Percentiles rank a stretch among this genome's conserved stretches.
phyloP scores from a whole-genome alignment of 1,284 basidiomycete species.

The Melampsora americana region DNA sequence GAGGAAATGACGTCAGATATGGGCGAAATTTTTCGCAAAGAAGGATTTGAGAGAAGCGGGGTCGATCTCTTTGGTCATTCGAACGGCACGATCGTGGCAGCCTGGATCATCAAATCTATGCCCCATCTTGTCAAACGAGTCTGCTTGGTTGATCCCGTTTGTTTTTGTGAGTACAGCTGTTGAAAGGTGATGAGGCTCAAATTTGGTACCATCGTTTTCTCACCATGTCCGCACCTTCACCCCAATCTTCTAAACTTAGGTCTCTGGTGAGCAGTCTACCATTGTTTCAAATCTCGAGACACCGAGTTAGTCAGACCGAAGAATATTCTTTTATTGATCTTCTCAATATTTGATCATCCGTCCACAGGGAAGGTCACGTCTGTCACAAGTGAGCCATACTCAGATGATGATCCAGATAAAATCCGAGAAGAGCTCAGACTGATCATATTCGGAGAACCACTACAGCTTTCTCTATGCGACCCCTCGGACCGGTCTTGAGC shows the following conservation, averaged over 20 bases:
- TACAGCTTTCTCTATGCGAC: slow-evolving; percentile 35
- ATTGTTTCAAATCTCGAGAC: slow-evolving; percentile 32
- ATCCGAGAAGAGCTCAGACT: too few relatives aligned
- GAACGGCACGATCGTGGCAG: slow-evolving; percentile 51
- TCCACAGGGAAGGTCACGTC: slow-evolving; percentile 32
- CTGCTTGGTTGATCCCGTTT: slow-evolving; percentile 47
- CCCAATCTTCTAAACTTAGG: slow-evolving; percentile 3
- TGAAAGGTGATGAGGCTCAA: background rate
- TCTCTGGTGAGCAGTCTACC: slow-evolving; percentile 13
- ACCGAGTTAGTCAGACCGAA: too few relatives aligned
- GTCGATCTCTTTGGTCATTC: slow-evolving; percentile 51
- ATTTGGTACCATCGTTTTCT: background rate
- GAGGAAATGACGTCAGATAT: slow-evolving; percentile 49
- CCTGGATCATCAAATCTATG: slow-evolving; percentile 51
- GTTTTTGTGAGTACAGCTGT: slow-evolving; percentile 48
- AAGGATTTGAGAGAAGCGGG: slow-evolving; percentile 46
- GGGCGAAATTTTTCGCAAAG: slow-evolving; percentile 45
- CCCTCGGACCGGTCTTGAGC: slow-evolving; percentile 28
- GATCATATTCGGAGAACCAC: background rate
- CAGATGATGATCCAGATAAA: too few relatives aligned
- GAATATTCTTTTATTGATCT: slow-evolving; percentile 46
- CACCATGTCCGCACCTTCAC: background rate
- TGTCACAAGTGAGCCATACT: slow-evolving; percentile 37
- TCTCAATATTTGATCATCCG: slow-evolving; percentile 7
- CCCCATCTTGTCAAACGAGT: slow-evolving; percentile 29